A percentile compares a stretch with the other conserved stretches of the same genome.
Conservation (phyloP, 140 eudicot species). For the Stevia rebaudiana region DNA sequence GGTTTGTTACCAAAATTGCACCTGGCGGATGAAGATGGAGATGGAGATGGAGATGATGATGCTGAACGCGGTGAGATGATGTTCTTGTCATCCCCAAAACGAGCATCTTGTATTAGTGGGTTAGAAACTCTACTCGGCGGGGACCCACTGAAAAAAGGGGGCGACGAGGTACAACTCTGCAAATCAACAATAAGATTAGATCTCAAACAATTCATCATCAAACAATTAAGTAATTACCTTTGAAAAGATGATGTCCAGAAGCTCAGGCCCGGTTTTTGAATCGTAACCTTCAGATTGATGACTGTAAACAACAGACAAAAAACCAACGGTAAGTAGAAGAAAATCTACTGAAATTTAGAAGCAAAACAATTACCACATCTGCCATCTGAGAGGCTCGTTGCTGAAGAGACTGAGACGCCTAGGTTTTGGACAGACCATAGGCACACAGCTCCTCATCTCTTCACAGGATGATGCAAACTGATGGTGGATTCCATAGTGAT, state of each 20-base stretch:
- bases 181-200: background rate
- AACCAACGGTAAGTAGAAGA: background rate
- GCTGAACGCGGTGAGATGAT: conserved; percentile 57
- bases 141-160: conserved; percentile 96
- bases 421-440: conserved; percentile 88
- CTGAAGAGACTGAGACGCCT: conserved; percentile 50
- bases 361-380: conserved; percentile 45
- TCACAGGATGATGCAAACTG: conserved; percentile 51
- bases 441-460: conserved; percentile 59
- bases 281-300: conserved; percentile 61
- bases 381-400: conserved; percentile 56
- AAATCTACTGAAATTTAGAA: background rate
- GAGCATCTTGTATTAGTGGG: conserved; percentile 83
- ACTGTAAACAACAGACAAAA: conserved; percentile 22
- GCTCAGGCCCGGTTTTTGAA: conserved; percentile 74
- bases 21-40: conserved; percentile 42
- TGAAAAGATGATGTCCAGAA: conserved; percentile 74
- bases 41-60: conserved; percentile 37
- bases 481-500: conserved; percentile 64
- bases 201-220: no score
- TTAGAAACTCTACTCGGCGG: conserved; percentile 99
- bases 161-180: conserved; percentile 86
- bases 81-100: conserved; percentile 60
- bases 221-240: conserved; percentile 42
- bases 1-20: conserved; percentile 86